Conservation (phyloP, 2,329 filamentous ascomycete species). For the Atkinsonella hypoxylon region DNA sequence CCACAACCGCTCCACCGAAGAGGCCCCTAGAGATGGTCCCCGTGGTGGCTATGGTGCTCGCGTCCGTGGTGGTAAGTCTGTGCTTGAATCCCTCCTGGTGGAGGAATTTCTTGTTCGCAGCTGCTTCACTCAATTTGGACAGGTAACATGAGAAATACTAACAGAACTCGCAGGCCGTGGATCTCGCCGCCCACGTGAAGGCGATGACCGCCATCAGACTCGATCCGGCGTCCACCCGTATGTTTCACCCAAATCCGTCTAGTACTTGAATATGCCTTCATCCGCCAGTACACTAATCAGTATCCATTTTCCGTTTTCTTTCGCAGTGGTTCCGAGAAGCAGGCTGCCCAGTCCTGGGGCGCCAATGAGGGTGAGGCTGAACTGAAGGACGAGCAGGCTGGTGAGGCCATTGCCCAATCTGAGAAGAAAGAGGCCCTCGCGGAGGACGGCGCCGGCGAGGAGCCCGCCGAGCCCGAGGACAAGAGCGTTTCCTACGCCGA, state of each 20-base stretch:
- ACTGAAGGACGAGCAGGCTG: constrained; percentile 83
- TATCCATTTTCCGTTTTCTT: constrained; percentile 11
- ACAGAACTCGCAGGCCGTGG: constrained; percentile 34
- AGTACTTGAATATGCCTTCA: background rate
- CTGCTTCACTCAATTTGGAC: background rate
- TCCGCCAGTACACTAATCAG: constrained; percentile 3
- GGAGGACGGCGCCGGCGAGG: constrained; percentile 35
- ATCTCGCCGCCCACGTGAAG: constrained; percentile 37
- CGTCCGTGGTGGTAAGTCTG: constrained; percentile 42
- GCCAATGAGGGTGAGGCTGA: constrained; percentile 69
- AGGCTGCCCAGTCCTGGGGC: constrained; percentile 83
- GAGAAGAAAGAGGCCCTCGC: constrained; percentile 62
- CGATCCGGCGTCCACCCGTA: constrained; percentile 31
- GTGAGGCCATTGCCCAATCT: constrained; percentile 73
- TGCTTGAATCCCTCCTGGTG: background rate
- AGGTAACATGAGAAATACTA: background rate
- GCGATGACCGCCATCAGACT: constrained; percentile 45
- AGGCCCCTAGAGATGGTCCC: constrained; percentile 42
- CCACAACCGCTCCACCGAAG: constrained; percentile 67
- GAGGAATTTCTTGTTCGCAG: background rate
- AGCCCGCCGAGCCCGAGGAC: constrained; percentile 58
- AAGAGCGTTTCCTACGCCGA: constrained; percentile 84
- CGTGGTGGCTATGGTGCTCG: constrained; percentile 54
- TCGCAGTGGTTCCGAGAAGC: constrained; percentile 67
- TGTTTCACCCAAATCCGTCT: constrained; percentile 12